Evolutionary conservation across 192 early-diverging fungal species (phyloP), one percentile per base, ranked within the genome.

Genomic region (Paraglomus brasilianum): DNA sequence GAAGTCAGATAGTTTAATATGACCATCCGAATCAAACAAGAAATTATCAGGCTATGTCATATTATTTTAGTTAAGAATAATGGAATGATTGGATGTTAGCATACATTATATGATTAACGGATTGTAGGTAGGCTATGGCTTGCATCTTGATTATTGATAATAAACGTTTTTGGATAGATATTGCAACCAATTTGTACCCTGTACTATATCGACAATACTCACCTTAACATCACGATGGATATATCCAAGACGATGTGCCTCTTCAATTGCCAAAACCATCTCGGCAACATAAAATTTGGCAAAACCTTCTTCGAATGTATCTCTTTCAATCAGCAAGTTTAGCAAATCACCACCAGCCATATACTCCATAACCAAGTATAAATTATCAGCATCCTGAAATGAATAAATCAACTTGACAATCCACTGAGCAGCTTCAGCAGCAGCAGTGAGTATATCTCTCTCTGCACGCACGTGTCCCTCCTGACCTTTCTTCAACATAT

Each of bases 331-430:
- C 91, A 98, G 82, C 78, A 97, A 80, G 70, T 89, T 93, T 76
- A 96, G 89, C 73, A 99, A 77, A 70, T 99, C 96, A 38, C 97
- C 97, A 51, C 97, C 97, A 5, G 93, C 89, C 49, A 92, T 83
- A 82, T 95, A 99, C 76, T 98, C 96, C 95, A 99, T 97, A 30
- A 97, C 92, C 40, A 99, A 71, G 75, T 98, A 99, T 41, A 98
- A 83, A 75, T 92, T 85, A 30, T 89, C 79, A 21, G 85, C 78
- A 78, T 96, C 95, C 77, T 99, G 95, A 72, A 96, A 96, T 5
- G 93, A 89, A 68, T 95, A 96, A 36, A 94, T 85, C 42, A 96
- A 79, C 75, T 91, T 92, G 36, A 96, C 93, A 36, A 96, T 89
- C 93, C 93, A 96, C 17, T 78, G 76, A n/a, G 82, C 73, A 5